Evolutionary conservation across 2,329 filamentous ascomycete genomes (phyloP).

Genomic region (Hirsutella minnesotensis): DNA sequence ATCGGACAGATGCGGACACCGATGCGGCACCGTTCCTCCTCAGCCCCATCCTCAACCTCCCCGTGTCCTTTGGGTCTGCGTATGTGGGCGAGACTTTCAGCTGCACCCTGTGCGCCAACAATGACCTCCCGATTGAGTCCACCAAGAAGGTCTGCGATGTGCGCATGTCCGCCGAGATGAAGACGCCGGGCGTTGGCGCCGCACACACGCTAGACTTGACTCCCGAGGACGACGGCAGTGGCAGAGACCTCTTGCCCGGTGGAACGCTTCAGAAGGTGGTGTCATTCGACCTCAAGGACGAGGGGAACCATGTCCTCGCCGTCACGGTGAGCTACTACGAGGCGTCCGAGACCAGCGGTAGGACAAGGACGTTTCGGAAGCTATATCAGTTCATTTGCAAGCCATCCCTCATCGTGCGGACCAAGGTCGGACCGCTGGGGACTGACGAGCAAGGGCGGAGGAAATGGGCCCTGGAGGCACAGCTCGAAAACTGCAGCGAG

Average conservation of each 20-base stretch:
- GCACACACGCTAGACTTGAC: conserved; percentile 58
- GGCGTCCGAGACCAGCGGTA: conserved; percentile 55
- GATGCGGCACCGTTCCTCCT: conserved; percentile 46
- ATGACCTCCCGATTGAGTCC: conserved; percentile 41
- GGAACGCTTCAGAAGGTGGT: conserved; percentile 72
- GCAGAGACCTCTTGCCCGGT: conserved; percentile 43
- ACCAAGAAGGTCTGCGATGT: conserved; percentile 57
- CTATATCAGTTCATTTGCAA: conserved; percentile 95
- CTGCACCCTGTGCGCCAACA: conserved; percentile 93
- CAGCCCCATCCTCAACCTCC: conserved; percentile 63
- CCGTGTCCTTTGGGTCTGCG: conserved; percentile 82
- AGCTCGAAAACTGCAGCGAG: conserved; percentile 90
- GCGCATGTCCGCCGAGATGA: conserved; percentile 84
- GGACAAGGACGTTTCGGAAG: conserved; percentile 81
- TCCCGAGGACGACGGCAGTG: conserved; percentile 12
- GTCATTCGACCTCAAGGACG: conserved; percentile 80
- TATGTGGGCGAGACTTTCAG: conserved; percentile 94
- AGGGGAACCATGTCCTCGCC: conserved; percentile 84
- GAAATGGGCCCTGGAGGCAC: conserved; percentile 75
- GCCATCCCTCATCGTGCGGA: conserved; percentile 77
- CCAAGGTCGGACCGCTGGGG: conserved; percentile 63
- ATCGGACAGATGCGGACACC: conserved; percentile 33
- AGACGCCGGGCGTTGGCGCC: conserved; percentile 55
- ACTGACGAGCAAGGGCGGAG: conserved; percentile 10
- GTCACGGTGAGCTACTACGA: conserved; percentile 94